phyloP scores from a whole-genome alignment of 1,284 basidiomycete species.

The Cryptococcus sp. region DNA sequence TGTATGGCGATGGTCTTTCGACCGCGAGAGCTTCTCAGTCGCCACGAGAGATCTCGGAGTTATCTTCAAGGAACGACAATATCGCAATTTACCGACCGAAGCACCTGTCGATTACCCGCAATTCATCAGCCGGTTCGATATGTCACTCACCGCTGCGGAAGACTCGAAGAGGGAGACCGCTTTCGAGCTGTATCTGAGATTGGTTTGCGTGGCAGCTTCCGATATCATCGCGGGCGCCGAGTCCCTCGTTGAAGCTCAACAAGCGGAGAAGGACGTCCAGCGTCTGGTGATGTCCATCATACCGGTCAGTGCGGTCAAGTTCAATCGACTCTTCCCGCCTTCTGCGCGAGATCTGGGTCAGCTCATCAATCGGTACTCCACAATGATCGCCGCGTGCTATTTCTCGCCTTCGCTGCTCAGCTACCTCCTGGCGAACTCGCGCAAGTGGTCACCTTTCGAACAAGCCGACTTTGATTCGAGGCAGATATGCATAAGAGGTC shows the following conservation, averaged over 20 bases:
- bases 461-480: conserved; percentile 71
- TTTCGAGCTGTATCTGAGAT: conserved; percentile 72
- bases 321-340: conserved; percentile 62
- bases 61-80: conserved; percentile 78
- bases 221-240: conserved; percentile 45
- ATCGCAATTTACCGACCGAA: conserved; percentile 76
- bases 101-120: conserved; percentile 68
- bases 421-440: conserved; percentile 59
- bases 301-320: conserved; percentile 66
- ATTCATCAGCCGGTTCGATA: conserved; percentile 69
- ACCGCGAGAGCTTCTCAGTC: conserved; percentile 65
- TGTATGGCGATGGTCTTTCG: conserved; percentile 74
- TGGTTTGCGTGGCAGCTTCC: conserved; percentile 53
- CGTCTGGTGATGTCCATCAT: conserved; percentile 77
- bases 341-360: conserved; percentile 68
- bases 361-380: conserved; percentile 82
- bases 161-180: conserved; percentile 65
- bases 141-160: conserved; percentile 60
- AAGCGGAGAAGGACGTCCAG: conserved; percentile 61
- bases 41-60: conserved; percentile 67
- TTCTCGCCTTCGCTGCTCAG: conserved; percentile 64
- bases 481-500: conserved; percentile 71
- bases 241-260: conserved; percentile 48
- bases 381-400: conserved; percentile 73
- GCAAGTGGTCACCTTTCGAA: conserved; percentile 59